These are phyloP conservation scores for Alternaria sp. DNA, from an alignment of 2,329 filamentous ascomycete genomes.

Conservation along the genomic window DNA sequence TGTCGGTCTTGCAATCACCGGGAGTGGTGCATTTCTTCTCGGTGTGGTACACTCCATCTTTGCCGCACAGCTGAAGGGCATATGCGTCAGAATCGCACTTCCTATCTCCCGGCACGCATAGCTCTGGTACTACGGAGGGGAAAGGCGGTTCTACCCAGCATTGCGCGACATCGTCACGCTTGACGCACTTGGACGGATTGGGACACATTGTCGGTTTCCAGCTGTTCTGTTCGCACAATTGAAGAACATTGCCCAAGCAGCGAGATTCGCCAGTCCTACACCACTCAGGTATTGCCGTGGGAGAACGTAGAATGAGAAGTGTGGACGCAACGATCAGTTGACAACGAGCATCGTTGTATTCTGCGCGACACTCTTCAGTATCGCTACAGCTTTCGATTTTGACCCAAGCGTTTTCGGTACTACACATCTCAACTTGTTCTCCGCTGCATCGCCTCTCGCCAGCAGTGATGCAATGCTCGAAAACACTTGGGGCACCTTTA, in stretches of 20 bases:
- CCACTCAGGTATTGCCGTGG: not conserved
- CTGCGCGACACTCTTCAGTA: not conserved
- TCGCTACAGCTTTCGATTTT: not conserved
- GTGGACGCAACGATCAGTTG: not conserved
- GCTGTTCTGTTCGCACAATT: not conserved
- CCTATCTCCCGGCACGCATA: conserved; percentile 2
- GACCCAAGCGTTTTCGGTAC: not conserved
- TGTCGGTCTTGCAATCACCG: conserved; percentile 10
- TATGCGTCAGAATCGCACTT: conserved; percentile 9
- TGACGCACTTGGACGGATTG: not conserved
- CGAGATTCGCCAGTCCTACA: not conserved
- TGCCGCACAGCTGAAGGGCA: conserved; percentile 2
- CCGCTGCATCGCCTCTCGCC: not conserved
- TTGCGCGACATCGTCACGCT: not conserved
- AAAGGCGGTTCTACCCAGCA: not conserved
- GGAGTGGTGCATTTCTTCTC: conserved; percentile 8
- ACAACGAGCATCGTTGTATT: conserved; percentile 1
- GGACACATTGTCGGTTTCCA: conserved; percentile 2
- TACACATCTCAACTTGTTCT: not conserved
- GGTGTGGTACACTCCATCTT: not conserved
- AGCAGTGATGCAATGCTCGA: not conserved
- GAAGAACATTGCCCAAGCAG: not conserved
- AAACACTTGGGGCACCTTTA: not conserved
- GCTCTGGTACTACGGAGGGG: not conserved
- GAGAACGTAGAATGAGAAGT: not conserved